phyloP scores from a whole-genome alignment of 2,329 filamentous ascomycete species.

The Fusarium decemcellulare region DNA sequence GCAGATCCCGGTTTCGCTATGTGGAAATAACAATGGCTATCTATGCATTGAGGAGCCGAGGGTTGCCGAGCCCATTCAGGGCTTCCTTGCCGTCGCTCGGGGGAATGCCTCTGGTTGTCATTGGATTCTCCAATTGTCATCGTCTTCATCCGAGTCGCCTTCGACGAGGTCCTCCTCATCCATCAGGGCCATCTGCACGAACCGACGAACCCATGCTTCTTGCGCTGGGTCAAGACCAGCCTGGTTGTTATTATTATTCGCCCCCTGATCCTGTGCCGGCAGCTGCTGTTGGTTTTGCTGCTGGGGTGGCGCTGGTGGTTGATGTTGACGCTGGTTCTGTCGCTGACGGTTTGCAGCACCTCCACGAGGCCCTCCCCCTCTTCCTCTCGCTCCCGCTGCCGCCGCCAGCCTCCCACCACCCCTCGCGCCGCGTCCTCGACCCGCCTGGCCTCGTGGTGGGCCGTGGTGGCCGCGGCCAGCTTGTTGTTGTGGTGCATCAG shows the following conservation, averaged over 20 bases:
- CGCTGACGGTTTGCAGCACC: slow-evolving; percentile 42
- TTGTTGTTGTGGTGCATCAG: slow-evolving; percentile 48
- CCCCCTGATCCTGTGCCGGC: slow-evolving; percentile 44
- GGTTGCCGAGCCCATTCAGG: slow-evolving; percentile 3
- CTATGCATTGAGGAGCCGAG: slow-evolving; percentile 19
- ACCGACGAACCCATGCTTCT: slow-evolving; percentile 67
- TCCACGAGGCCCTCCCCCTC: slow-evolving; percentile 46
- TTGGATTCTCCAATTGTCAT: slow-evolving; percentile 46
- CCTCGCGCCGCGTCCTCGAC: slow-evolving; percentile 42
- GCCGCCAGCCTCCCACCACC: slow-evolving; percentile 31
- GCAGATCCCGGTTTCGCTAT: slow-evolving; percentile 34
- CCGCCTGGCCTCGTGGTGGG: slow-evolving; percentile 38
- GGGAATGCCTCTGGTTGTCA: slow-evolving; percentile 21
- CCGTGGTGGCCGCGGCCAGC: slow-evolving; percentile 46
- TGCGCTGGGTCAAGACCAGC: slow-evolving; percentile 61
- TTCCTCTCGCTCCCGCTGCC: slow-evolving; percentile 40
- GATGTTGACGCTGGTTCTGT: slow-evolving; percentile 40
- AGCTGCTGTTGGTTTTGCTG: slow-evolving; percentile 25
- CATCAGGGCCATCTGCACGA: slow-evolving; percentile 67
- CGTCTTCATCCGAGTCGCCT: slow-evolving; percentile 56
- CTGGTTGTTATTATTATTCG: slow-evolving; percentile 28
- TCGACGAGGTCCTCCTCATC: slow-evolving; percentile 67
- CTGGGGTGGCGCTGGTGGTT: slow-evolving; percentile 4
- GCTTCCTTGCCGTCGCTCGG: slow-evolving; percentile 1
- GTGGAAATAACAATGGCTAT: slow-evolving; percentile 17